Evolutionary conservation across 495 filamentous ascomycete genomes (phyloP).

Genomic region (Neurospora intermedia): DNA sequence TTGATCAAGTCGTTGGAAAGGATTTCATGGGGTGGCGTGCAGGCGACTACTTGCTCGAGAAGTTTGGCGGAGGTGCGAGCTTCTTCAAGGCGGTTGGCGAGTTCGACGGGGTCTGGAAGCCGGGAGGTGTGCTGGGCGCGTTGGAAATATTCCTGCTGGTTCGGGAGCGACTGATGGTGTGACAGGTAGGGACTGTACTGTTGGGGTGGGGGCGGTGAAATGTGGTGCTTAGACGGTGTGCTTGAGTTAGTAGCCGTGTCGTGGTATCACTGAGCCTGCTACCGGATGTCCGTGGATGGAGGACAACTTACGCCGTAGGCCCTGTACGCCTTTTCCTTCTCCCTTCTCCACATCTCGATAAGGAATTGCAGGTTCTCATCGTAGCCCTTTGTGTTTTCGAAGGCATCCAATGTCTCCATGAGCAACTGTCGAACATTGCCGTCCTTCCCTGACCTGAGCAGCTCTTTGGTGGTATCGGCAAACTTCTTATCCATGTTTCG

Average conservation of each 20-base stretch:
- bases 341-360: slow-evolving; percentile 79
- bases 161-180: background rate
- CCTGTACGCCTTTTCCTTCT: slow-evolving; percentile 54
- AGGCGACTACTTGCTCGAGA: slow-evolving; percentile 77
- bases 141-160: slow-evolving; percentile 32
- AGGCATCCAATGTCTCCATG: slow-evolving; percentile 68
- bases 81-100: slow-evolving; percentile 77
- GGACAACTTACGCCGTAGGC: slow-evolving; percentile 27
- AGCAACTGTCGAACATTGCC: slow-evolving; percentile 71
- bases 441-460: slow-evolving; percentile 63
- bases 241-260: background rate
- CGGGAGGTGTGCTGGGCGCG: slow-evolving; percentile 28
- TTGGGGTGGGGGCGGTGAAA: background rate
- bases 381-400: slow-evolving; percentile 54
- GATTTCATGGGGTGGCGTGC: slow-evolving; percentile 66
- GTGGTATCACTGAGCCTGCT: background rate
- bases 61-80: slow-evolving; percentile 82
- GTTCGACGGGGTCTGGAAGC: slow-evolving; percentile 69
- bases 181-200: background rate
- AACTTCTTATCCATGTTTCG: slow-evolving; percentile 79
- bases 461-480: slow-evolving; percentile 58
- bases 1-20: slow-evolving; percentile 74
- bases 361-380: slow-evolving; percentile 62
- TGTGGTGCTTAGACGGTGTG: background rate
- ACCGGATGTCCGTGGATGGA: background rate